A percentile compares a stretch with the other conserved stretches of the same genome.
These are phyloP conservation scores for Pseudocercospora eumusae DNA, from an alignment of 2,329 filamentous ascomycete genomes.

Conservation along the genomic window DNA sequence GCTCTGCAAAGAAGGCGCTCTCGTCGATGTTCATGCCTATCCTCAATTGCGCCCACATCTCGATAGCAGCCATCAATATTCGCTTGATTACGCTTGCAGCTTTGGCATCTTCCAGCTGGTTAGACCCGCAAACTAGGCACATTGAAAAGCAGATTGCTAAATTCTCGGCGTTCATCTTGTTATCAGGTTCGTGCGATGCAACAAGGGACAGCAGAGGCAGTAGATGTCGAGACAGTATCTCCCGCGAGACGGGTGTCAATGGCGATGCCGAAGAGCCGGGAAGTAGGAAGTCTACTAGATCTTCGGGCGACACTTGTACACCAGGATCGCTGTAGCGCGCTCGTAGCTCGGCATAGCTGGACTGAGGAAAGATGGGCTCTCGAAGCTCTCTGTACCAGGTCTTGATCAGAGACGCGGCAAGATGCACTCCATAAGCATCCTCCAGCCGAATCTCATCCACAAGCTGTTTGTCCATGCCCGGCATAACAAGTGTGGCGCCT, in stretches of 20 bases:
- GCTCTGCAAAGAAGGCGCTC: slow-evolving; percentile 43
- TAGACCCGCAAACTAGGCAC: slow-evolving; percentile 53
- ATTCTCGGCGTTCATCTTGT: slow-evolving; percentile 59
- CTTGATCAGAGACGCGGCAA: slow-evolving; percentile 58
- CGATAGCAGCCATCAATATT: slow-evolving; percentile 52
- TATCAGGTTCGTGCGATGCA: slow-evolving; percentile 48
- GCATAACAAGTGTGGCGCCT: slow-evolving; percentile 39
- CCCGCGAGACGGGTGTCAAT: slow-evolving; percentile 48
- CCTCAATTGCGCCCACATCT: slow-evolving; percentile 48
- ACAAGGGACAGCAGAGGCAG: slow-evolving; percentile 55
- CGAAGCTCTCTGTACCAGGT: slow-evolving; percentile 57
- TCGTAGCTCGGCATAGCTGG: slow-evolving; percentile 51
- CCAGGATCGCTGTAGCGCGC: slow-evolving; percentile 46
- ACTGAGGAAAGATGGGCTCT: slow-evolving; percentile 54
- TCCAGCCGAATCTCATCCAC: slow-evolving; percentile 50
- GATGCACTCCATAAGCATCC: slow-evolving; percentile 56
- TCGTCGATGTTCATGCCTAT: slow-evolving; percentile 45
- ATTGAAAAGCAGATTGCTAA: slow-evolving; percentile 58
- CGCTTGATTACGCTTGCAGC: slow-evolving; percentile 55
- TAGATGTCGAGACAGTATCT: slow-evolving; percentile 54
- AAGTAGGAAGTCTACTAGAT: slow-evolving; percentile 50
- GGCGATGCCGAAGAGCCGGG: slow-evolving; percentile 50
- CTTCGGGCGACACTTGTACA: slow-evolving; percentile 43
- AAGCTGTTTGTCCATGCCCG: slow-evolving; percentile 41
- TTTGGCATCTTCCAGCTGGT: slow-evolving; percentile 58